Evolutionary conservation across 768 basidiomycete genomes (phyloP), one percentile per base, ranked within the genome.

Genomic region (Hypholoma sublateritium): DNA sequence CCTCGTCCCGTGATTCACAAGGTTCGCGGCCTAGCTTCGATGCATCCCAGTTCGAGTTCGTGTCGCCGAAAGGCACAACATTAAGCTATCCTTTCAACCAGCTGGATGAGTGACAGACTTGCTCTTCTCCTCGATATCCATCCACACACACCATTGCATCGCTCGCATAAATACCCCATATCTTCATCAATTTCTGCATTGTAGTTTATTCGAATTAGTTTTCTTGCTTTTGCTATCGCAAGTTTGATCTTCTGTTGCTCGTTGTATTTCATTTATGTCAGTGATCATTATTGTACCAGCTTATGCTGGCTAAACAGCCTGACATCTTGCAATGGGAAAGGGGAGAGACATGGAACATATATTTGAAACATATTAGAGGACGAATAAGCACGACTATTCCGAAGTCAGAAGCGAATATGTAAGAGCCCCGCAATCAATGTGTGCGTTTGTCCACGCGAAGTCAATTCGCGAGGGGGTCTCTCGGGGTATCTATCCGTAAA

Each of bases 31-130:
- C 78, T 36, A 86, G 83, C 65, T 78, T 86, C 56, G 87, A 90
- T 62, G 76, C 73, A 13, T 83, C 85, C 14, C 85, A 87, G 64
- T 88, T 87, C 64, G 88, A 89, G 70, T 79, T 86, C 36, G 79
- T 87, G 28, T 79, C 82, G 21, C 77, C 86, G 39, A 79, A 79
- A 70, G 72, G 72, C 62, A 68, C 70, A 59, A 62, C 74, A 37
- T 64, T 86, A 59, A 73, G 78, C 58, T 85, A 86, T 66, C 85
- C 87, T 19, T 86, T 86, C 64, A 76, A 81, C 69, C 72, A 70
- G 24, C 67, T 81, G 54, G 82, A 85, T 64, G 77, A 81, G 53
- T 69, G 72, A 48, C 62, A 61, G 60, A 34, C 28, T 25, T 37
- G 45, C 17, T 32, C 58, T 50, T 22, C 49, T 44, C 32, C 39